A percentile compares a stretch with the other conserved stretches of the same genome.
phyloP scores from a whole-genome alignment of 495 filamentous ascomycete genomes.

The Apodospora peruviana region DNA sequence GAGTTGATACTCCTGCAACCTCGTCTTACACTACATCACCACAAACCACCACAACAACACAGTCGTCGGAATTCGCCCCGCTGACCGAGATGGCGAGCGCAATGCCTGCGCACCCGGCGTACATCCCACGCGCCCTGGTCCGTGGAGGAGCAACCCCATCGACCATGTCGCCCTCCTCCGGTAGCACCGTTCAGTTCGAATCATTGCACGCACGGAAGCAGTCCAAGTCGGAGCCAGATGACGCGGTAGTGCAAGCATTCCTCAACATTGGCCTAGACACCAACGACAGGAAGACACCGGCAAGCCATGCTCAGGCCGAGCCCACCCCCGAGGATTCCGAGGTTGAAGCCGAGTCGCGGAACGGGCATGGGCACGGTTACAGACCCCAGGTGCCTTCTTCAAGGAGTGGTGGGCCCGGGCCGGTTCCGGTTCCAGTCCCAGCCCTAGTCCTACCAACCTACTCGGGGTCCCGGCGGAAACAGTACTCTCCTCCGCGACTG shows the following conservation, averaged over 20 bases:
- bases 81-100: conserved; percentile 17
- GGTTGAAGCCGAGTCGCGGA: not conserved
- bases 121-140: conserved; percentile 33
- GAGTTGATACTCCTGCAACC: conserved; percentile 19
- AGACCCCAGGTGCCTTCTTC: not conserved
- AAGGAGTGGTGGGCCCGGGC: conserved; percentile 1
- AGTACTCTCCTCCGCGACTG: conserved; percentile 1
- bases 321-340: not conserved
- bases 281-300: not conserved
- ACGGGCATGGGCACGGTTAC: not conserved
- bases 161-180: conserved; percentile 11
- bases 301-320: not conserved
- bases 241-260: conserved; percentile 6
- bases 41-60: conserved; percentile 9
- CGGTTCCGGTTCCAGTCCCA: not conserved
- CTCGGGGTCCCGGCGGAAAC: conserved; percentile 6
- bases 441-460: conserved; percentile 1
- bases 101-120: conserved; percentile 45
- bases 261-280: not conserved
- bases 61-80: conserved; percentile 1
- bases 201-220: not conserved
- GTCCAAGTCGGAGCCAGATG: conserved; percentile 3
- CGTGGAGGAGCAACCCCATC: conserved; percentile 18
- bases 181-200: conserved; percentile 7
- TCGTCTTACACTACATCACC: conserved; percentile 22